Percentiles rank a stretch among this genome's conserved stretches.
Conservation (phyloP, 176 grass and related monocot genomes). For the Eleusine coracana region DNA sequence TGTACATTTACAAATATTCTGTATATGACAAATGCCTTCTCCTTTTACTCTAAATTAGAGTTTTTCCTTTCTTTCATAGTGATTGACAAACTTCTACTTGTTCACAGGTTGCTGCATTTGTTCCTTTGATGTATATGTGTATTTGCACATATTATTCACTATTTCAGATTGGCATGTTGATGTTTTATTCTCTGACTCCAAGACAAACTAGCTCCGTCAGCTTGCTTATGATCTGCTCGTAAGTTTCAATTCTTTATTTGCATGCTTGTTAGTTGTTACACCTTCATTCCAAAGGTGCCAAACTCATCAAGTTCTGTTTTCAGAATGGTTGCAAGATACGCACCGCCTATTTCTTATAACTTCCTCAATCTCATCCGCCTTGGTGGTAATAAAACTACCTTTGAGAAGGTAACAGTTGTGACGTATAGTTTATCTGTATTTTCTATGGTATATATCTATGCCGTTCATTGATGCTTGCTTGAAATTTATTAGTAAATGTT, state of each 20-base stretch:
- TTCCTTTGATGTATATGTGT: conserved; percentile 99
- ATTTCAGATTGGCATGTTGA: conserved; percentile 98
- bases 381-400: conserved; percentile 89
- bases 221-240: conserved; percentile 99
- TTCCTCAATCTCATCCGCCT: conserved; percentile 98
- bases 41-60: background rate
- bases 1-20: background rate
- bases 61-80: background rate
- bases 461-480: background rate
- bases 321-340: conserved; percentile 99
- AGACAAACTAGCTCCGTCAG: conserved; percentile 96
- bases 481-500: conserved; percentile 19
- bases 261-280: conserved; percentile 7
- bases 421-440: conserved; percentile 8
- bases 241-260: conserved; percentile 54
- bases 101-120: conserved; percentile 88
- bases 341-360: conserved; percentile 99
- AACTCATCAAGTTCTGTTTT: conserved; percentile 51
- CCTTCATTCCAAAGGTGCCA: conserved; percentile 35
- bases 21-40: background rate
- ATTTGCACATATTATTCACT: conserved; percentile 99
- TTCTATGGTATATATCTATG: conserved; percentile 14
- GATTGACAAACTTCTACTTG: conserved; percentile 29
- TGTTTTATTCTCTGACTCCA: conserved; percentile 99
- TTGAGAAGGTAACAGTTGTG: conserved; percentile 74